phyloP scores from a whole-genome alignment of 2,329 filamentous ascomycete genomes.

The Pestalotiopsis sp. region DNA sequence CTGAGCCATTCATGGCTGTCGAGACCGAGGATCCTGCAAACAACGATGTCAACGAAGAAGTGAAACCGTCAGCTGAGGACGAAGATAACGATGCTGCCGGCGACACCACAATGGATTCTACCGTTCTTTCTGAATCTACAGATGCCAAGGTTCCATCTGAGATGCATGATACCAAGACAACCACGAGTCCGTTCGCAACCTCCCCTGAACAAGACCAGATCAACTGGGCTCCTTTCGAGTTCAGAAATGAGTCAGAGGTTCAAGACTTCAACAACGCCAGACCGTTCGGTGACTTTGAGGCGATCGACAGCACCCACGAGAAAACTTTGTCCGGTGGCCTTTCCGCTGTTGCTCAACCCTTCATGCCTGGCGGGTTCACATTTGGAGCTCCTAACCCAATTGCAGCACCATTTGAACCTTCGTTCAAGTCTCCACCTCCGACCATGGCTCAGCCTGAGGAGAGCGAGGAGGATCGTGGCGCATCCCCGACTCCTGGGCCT shows the following conservation, averaged over 20 bases:
- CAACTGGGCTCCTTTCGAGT: conserved; percentile 65
- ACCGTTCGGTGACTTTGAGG: conserved; percentile 47
- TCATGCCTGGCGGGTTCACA: conserved; percentile 49
- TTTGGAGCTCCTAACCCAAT: conserved; percentile 35
- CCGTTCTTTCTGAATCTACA: conserved; percentile 52
- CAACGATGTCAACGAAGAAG: conserved; percentile 28
- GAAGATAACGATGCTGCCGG: conserved; percentile 44
- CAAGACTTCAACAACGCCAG: conserved; percentile 55
- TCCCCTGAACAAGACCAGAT: conserved; percentile 52
- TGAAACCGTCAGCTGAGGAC: conserved; percentile 41
- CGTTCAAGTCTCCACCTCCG: conserved; percentile 26
- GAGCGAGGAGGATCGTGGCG: conserved; percentile 31
- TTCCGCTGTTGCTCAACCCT: conserved; percentile 73
- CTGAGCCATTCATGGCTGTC: conserved; percentile 24
- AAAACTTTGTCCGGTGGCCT: conserved; percentile 54
- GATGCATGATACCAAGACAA: conserved; percentile 44
- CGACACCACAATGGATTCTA: conserved; percentile 58
- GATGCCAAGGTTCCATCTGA: conserved; percentile 45
- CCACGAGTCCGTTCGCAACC: conserved; percentile 54
- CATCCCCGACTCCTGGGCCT: conserved; percentile 35
- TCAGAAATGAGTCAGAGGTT: conserved; percentile 51
- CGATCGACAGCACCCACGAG: conserved; percentile 47
- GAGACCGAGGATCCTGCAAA: background rate
- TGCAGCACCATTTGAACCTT: conserved; percentile 30
- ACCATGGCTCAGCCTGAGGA: conserved; percentile 25